A percentile compares a stretch with the other conserved stretches of the same genome.
Evolutionary conservation across 805 yeast genomes (phyloP).

Genomic region (Ogataea henricii): DNA sequence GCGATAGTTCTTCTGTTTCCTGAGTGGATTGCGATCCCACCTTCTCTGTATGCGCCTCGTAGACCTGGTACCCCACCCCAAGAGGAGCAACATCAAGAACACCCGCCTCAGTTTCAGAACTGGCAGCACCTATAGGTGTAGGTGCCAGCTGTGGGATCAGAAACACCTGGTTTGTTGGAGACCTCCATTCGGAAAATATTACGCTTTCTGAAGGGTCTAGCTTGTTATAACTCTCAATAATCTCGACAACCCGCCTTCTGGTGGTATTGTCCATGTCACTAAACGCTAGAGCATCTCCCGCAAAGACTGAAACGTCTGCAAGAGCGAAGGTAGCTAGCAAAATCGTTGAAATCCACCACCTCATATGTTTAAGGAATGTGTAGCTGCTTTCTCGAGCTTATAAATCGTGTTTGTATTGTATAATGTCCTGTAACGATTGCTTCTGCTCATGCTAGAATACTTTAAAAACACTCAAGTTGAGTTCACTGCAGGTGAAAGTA

Average conservation of each 20-base stretch:
- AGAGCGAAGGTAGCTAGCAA: slow-evolving; percentile 12
- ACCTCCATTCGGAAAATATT: slow-evolving; percentile 29
- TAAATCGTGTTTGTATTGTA: background rate
- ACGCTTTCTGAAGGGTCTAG: slow-evolving; percentile 15
- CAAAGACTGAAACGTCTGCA: slow-evolving; percentile 6
- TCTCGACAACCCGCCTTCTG: slow-evolving; percentile 17
- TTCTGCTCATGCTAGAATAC: background rate
- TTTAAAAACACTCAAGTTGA: background rate
- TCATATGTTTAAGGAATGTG: slow-evolving; percentile 11
- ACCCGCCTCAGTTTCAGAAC: background rate
- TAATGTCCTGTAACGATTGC: background rate
- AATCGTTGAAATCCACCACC: slow-evolving; percentile 15
- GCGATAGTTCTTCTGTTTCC: slow-evolving; percentile 11
- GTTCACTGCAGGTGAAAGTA: background rate
- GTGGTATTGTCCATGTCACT: slow-evolving; percentile 12
- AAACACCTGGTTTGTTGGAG: slow-evolving; percentile 27
- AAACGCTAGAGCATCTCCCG: slow-evolving; percentile 9
- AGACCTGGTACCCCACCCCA: slow-evolving; percentile 19
- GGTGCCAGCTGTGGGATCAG: slow-evolving; percentile 24
- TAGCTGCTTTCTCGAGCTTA: background rate
- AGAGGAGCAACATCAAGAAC: background rate
- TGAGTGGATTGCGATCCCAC: slow-evolving; percentile 8
- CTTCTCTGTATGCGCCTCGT: slow-evolving; percentile 6
- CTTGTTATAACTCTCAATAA: slow-evolving; percentile 25
- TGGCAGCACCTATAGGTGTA: background rate